Conservation (phyloP, 768 basidiomycete species). For the Panaeolus papilionaceus region DNA sequence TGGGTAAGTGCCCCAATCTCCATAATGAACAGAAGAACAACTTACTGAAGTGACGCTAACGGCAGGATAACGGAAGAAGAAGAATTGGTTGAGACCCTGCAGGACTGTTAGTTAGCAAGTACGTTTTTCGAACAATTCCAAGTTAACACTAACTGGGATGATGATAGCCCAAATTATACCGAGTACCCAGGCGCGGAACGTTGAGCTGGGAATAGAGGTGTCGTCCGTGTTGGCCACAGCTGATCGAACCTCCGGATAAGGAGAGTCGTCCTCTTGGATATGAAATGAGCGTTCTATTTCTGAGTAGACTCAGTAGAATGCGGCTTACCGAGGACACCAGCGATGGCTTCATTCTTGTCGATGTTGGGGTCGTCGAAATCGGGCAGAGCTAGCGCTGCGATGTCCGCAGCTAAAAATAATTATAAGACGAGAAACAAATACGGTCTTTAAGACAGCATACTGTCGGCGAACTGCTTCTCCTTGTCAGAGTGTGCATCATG, state of each 20-base stretch:
- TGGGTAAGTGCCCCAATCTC: too few species aligned
- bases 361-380: constrained; percentile 63
- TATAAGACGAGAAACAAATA: neutral
- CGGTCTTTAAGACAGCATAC: neutral
- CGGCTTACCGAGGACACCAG: constrained; percentile 47
- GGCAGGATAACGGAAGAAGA: constrained; percentile 77
- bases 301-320: constrained; percentile 38
- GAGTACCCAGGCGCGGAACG: constrained; percentile 73
- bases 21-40: neutral
- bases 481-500: neutral
- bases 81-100: constrained; percentile 75
- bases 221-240: constrained; percentile 78
- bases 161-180: constrained; percentile 75
- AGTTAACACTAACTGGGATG: constrained; percentile 46
- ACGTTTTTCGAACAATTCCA: neutral
- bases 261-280: constrained; percentile 63
- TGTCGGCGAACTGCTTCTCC: neutral
- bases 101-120: neutral
- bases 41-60: constrained; percentile 61
- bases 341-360: constrained; percentile 50
- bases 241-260: constrained; percentile 74
- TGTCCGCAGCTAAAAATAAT: neutral
- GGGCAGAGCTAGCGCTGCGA: constrained; percentile 24
- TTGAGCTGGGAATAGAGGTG: constrained; percentile 62
- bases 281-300: constrained; percentile 17